Percentiles rank a stretch among this genome's conserved stretches.
phyloP scores from a whole-genome alignment of 2,329 filamentous ascomycete species.

The Calonectria hawksworthii region DNA sequence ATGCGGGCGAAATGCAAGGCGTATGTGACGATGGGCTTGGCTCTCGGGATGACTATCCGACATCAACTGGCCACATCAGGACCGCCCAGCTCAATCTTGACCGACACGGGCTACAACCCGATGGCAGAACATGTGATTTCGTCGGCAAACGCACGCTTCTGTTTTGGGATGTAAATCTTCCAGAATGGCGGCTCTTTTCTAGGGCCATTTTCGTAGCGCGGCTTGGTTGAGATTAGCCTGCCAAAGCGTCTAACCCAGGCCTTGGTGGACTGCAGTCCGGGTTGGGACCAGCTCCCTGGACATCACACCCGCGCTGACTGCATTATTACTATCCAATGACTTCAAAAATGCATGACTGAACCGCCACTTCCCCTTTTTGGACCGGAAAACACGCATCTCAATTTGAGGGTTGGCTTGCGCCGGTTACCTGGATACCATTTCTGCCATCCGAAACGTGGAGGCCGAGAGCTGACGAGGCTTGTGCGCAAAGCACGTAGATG shows the following conservation, averaged over 20 bases:
- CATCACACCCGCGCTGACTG: conserved; percentile 11
- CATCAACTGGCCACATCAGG: background rate
- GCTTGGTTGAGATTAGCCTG: conserved; percentile 1
- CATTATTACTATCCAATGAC: conserved; percentile 7
- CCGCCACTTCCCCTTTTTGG: background rate
- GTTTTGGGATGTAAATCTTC: conserved; percentile 21
- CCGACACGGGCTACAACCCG: conserved; percentile 18
- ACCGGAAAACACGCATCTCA: background rate
- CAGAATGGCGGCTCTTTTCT: conserved; percentile 29
- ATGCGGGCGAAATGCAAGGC: conserved; percentile 22
- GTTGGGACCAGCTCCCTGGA: background rate
- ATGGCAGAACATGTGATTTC: conserved; percentile 15
- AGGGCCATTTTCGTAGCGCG: conserved; percentile 17
- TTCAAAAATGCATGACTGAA: background rate
- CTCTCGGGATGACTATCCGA: conserved; percentile 8
- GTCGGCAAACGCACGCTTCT: conserved; percentile 9
- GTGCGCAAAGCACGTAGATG: background rate
- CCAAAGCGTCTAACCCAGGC: conserved; percentile 14
- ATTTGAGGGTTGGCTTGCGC: background rate
- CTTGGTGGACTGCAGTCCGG: background rate
- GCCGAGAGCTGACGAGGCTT: conserved; percentile 3
- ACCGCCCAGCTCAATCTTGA: background rate
- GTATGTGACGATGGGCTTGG: conserved; percentile 25
- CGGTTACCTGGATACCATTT: background rate
- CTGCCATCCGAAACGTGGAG: background rate